Percentiles rank a stretch among this genome's conserved stretches.
phyloP scores from a whole-genome alignment of 768 basidiomycete species.

The Mrakia gelida region DNA sequence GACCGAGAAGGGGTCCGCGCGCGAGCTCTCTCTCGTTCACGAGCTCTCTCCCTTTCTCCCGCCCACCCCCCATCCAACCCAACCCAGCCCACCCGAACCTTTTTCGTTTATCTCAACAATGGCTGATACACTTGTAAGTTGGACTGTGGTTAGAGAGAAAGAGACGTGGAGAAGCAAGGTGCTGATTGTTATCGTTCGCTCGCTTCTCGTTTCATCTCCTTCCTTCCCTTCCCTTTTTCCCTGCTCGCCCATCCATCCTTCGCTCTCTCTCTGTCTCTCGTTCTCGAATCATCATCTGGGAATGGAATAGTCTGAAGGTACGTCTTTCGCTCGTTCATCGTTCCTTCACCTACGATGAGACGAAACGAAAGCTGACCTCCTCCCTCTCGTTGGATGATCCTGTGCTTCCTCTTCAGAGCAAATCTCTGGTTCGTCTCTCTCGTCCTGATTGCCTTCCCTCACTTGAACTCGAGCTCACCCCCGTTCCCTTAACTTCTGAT shows the following conservation, averaged over 20 bases:
- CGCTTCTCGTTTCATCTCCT: neutral
- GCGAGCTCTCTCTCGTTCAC: too few relatives aligned
- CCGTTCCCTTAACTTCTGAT: neutral
- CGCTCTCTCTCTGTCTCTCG: too few relatives aligned
- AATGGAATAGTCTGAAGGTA: conserved; percentile 18
- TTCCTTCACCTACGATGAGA: neutral
- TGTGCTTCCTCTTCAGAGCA: conserved; percentile 57
- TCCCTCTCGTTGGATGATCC: too few relatives aligned
- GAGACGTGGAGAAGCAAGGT: too few relatives aligned
- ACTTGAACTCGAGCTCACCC: conserved; percentile 16
- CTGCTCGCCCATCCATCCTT: neutral
- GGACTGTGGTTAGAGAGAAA: too few relatives aligned
- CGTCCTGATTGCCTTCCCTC: neutral
- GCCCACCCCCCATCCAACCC: too few relatives aligned
- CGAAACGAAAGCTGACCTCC: neutral
- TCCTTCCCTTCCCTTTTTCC: neutral
- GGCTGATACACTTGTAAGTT: conserved; percentile 26
- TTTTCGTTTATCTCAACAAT: neutral
- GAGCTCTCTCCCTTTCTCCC: too few relatives aligned
- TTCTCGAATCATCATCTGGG: too few relatives aligned
- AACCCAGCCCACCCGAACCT: neutral
- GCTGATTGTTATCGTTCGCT: too few relatives aligned
- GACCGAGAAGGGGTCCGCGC: too few relatives aligned
- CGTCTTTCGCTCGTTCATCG: neutral
- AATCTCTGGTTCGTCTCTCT: conserved; percentile 67